Evolutionary conservation across 2,329 filamentous ascomycete genomes (phyloP).

Genomic region (Claviceps cyperi): DNA sequence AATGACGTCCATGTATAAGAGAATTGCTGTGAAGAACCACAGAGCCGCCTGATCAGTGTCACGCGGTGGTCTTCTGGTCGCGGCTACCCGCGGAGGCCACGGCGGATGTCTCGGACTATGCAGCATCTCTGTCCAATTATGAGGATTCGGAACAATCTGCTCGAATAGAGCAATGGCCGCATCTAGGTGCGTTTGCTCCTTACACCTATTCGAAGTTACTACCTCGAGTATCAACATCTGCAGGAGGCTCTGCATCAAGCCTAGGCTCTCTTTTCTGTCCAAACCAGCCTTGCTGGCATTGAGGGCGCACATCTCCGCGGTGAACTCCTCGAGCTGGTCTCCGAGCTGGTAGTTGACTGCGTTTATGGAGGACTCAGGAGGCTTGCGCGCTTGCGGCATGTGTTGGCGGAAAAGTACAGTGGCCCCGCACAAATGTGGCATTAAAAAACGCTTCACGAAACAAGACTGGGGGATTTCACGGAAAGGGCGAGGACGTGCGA

Average conservation of each 20-base stretch:
- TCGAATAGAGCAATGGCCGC: conserved; percentile 35
- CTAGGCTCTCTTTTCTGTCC: conserved; percentile 20
- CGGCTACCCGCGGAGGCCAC: conserved; percentile 17
- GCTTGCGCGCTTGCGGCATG: conserved; percentile 18
- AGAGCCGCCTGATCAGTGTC: conserved; percentile 31
- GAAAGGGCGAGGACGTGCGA: no score
- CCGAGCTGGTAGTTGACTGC: conserved; percentile 26
- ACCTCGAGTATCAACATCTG: conserved; percentile 41
- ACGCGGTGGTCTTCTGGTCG: conserved; percentile 23
- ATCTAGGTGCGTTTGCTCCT: conserved; percentile 32
- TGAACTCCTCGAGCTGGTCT: conserved; percentile 28
- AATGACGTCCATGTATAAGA: conserved; percentile 35
- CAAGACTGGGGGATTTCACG: no score
- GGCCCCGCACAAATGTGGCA: no score
- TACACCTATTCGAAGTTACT: conserved; percentile 28
- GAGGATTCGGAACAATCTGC: conserved; percentile 26
- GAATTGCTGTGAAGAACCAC: conserved; percentile 30
- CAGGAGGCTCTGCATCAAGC: conserved; percentile 34
- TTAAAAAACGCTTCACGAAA: no score
- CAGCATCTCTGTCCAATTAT: conserved; percentile 23
- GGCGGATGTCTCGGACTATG: conserved; percentile 12
- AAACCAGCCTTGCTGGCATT: conserved; percentile 17
- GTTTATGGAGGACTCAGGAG: conserved; percentile 20
- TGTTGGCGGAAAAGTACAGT: conserved; percentile 41
- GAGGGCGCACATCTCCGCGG: conserved; percentile 25